A percentile compares a stretch with the other conserved stretches of the same genome.
Conservation (phyloP, 495 filamentous ascomycete species). For the Hypoxylon fragiforme region DNA sequence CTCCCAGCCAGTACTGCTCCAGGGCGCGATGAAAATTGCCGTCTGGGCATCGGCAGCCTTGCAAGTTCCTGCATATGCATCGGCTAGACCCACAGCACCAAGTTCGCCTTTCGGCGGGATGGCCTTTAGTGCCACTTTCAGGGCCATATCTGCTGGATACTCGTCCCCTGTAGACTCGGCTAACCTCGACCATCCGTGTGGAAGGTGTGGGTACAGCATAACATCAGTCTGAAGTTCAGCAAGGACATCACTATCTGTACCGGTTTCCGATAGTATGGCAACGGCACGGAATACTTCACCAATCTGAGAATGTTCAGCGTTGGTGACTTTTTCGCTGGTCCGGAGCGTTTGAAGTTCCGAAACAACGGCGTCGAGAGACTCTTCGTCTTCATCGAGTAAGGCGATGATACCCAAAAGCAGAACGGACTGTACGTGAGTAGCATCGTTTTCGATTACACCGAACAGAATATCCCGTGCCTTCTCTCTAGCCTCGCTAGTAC, state of each 20-base stretch:
- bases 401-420: conserved; percentile 81
- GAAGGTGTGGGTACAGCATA: conserved; percentile 74
- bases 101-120: conserved; percentile 71
- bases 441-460: conserved; percentile 68
- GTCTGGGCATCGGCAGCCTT: conserved; percentile 71
- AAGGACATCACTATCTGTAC: conserved; percentile 40
- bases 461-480: conserved; percentile 82
- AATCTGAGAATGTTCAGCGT: conserved; percentile 50
- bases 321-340: conserved; percentile 56
- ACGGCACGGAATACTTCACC: conserved; percentile 52
- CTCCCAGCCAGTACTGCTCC: conserved; percentile 68
- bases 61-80: conserved; percentile 76
- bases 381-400: conserved; percentile 74
- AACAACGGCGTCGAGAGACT: conserved; percentile 78
- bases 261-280: conserved; percentile 39
- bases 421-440: conserved; percentile 75
- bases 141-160: conserved; percentile 76
- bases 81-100: conserved; percentile 67
- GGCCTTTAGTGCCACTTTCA: conserved; percentile 72
- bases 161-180: conserved; percentile 53
- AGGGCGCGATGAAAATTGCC: conserved; percentile 81
- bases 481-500: conserved; percentile 69
- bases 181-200: conserved; percentile 77
- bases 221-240: conserved; percentile 68
- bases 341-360: conserved; percentile 73